These are phyloP conservation scores for Starmerella davenportii DNA, from an alignment of 805 yeast species.

Conservation along the genomic window DNA sequence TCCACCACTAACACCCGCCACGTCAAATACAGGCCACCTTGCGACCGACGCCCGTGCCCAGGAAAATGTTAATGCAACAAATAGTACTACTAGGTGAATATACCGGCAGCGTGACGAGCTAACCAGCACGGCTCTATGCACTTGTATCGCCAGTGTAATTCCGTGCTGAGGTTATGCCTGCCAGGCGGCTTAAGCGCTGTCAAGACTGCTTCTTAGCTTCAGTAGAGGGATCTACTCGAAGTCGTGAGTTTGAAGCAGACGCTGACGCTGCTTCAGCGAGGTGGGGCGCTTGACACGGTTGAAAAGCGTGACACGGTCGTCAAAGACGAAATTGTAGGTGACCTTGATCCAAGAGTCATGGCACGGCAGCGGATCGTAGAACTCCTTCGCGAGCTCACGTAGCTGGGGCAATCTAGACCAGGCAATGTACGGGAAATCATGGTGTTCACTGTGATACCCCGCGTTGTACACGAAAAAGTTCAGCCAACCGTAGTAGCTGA, in stretches of 20 bases:
- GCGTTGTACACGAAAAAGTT: conserved; percentile 78
- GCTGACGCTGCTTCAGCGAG: conserved; percentile 5
- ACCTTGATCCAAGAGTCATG: conserved; percentile 68
- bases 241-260: background rate
- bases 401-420: conserved; percentile 65
- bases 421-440: conserved; percentile 84
- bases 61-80: too few relatives aligned
- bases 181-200: too few relatives aligned
- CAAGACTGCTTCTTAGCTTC: too few relatives aligned
- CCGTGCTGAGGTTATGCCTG: too few relatives aligned
- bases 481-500: conserved; percentile 68
- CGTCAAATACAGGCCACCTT: too few relatives aligned
- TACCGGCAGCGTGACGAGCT: too few relatives aligned
- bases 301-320: conserved; percentile 53
- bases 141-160: too few relatives aligned
- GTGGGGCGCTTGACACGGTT: conserved; percentile 55
- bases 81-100: too few relatives aligned
- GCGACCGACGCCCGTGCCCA: too few relatives aligned
- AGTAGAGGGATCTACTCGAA: too few relatives aligned
- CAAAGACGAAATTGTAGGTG: conserved; percentile 49
- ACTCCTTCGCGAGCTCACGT: conserved; percentile 53
- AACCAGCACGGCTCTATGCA: too few relatives aligned
- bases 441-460: conserved; percentile 88
- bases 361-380: conserved; percentile 60
- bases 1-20: too few relatives aligned